Base-by-base conservation (phyloP, 1,284 basidiomycete species). In the Boletus chippewaensis region DNA sequence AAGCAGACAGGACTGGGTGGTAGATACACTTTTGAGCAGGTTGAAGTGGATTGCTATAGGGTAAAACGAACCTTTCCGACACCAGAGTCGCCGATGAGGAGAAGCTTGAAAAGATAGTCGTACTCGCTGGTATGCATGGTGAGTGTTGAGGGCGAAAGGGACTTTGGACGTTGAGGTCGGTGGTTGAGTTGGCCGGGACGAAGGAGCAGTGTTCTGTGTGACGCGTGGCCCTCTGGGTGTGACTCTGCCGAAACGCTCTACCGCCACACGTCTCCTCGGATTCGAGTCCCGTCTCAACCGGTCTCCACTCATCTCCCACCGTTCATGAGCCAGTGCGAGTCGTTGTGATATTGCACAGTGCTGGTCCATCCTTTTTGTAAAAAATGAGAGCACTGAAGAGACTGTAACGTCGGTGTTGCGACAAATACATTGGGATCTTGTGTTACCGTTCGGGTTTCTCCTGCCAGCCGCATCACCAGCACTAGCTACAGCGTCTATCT, bases 61-160 rank as follows among this genome's bases (percentile, higher is more conserved):
- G 49, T 40, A 52, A 40, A 28, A 73, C 75, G 56, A 54, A 88
- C 87, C 83, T 95, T 95, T 69, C 95, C 95, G 62, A 98, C 95
- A 75, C 96, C 95, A 60, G 95, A 98, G 78, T 91, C 86, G 53
- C 87, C 88, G 59, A 91, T 90, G 71, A 90, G 84, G 67, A 91
- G 83, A 59, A 97, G 91, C 80, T 95, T 95, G 83, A 96, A 96
- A 69, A 96, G 91, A 67, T 91, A 95, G 76, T 96, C 93, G 83
- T 95, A 95, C 74, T 93, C 92, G 73, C 86, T 87, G 66, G 90
- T 88, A 69, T 90, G 87, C 87, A 90, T 90, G 59, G 61, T 76
- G 67, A 60, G 54, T 52, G 57, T 54, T 59, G 45, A 42, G 47
- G 54, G 56, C 49, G 51, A 59, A 53, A 55, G 57, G 47, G 48